phyloP scores from a whole-genome alignment of 2,329 filamentous ascomycete genomes.

The Rachicladosporium sp. region DNA sequence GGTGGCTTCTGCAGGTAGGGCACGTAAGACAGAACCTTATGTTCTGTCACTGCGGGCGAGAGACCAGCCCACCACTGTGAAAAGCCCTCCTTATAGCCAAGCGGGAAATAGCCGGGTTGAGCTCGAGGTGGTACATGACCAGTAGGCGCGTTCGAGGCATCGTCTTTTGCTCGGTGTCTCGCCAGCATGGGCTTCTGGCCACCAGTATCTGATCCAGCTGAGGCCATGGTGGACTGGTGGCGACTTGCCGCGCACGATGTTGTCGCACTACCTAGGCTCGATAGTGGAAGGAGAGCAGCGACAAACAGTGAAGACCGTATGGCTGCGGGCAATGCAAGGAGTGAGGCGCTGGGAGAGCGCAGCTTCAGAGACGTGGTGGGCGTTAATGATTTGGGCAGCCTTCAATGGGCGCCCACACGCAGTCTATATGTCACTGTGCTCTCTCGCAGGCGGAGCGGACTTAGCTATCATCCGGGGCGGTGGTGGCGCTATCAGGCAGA shows the following conservation, averaged over 20 bases:
- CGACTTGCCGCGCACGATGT: not conserved
- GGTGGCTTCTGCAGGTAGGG: slow-evolving; percentile 67
- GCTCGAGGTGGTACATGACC: not conserved
- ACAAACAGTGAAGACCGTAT: slow-evolving; percentile 5
- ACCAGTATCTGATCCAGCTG: slow-evolving; percentile 11
- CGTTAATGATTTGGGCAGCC: too few relatives aligned
- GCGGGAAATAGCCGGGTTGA: slow-evolving; percentile 48
- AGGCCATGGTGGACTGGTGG: slow-evolving; percentile 21
- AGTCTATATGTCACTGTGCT: too few relatives aligned
- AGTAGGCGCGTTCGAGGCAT: slow-evolving; percentile 7
- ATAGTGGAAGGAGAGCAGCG: slow-evolving; percentile 2
- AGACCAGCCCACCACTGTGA: slow-evolving; percentile 88
- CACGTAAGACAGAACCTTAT: slow-evolving; percentile 73
- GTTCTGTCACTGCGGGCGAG: slow-evolving; percentile 74
- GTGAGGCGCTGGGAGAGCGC: slow-evolving; percentile 6
- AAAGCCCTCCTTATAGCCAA: slow-evolving; percentile 84
- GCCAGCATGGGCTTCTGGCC: slow-evolving; percentile 23
- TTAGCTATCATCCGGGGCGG: too few relatives aligned
- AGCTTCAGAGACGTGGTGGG: not conserved
- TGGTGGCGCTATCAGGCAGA: too few relatives aligned
- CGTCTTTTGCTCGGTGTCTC: slow-evolving; percentile 20
- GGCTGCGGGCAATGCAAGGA: slow-evolving; percentile 5
- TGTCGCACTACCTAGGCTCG: slow-evolving; percentile 4
- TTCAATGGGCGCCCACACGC: too few relatives aligned
- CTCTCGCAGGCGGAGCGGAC: too few relatives aligned